These are phyloP conservation scores for Microsporum canis DNA, from an alignment of 2,329 filamentous ascomycete genomes.

Conservation along the genomic window DNA sequence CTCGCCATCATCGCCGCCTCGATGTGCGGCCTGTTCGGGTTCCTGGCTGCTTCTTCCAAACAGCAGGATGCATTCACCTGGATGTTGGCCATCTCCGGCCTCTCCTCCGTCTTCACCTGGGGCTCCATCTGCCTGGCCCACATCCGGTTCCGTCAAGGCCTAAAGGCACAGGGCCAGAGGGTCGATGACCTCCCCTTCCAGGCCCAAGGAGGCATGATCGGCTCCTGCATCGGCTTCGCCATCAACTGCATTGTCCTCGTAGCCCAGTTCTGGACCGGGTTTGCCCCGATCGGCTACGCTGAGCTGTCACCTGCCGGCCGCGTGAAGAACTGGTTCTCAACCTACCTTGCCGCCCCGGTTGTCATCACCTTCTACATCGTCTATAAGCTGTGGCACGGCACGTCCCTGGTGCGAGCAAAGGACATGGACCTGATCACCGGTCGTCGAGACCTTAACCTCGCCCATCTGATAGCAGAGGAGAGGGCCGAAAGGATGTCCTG, in stretches of 20 bases:
- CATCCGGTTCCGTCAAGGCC: slow-evolving; percentile 80
- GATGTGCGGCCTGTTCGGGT: slow-evolving; percentile 60
- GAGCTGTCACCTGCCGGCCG: slow-evolving; percentile 9
- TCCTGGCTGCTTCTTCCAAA: slow-evolving; percentile 55
- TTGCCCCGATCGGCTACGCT: slow-evolving; percentile 11
- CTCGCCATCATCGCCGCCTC: slow-evolving; percentile 60
- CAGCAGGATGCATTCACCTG: slow-evolving; percentile 60
- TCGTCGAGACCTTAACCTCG: slow-evolving; percentile 54
- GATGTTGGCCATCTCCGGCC: slow-evolving; percentile 64
- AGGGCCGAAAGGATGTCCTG: slow-evolving; percentile 9
- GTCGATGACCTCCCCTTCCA: slow-evolving; percentile 63
- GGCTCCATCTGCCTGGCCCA: slow-evolving; percentile 78
- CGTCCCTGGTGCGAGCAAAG: slow-evolving; percentile 45
- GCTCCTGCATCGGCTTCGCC: slow-evolving; percentile 49
- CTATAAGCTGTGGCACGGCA: slow-evolving; percentile 54
- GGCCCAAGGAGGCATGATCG: slow-evolving; percentile 46
- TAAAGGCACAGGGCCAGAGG: slow-evolving; percentile 57
- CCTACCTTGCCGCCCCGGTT: slow-evolving; percentile 21
- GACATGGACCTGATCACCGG: slow-evolving; percentile 58
- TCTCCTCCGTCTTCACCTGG: slow-evolving; percentile 67
- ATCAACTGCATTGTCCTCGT: slow-evolving; percentile 44
- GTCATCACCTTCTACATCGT: slow-evolving; percentile 38
- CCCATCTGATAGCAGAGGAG: slow-evolving; percentile 43
- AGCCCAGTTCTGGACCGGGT: slow-evolving; percentile 33
- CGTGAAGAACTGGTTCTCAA: slow-evolving; percentile 21